phyloP scores from a whole-genome alignment of 805 yeast species.

The Yarrowia porcina region DNA sequence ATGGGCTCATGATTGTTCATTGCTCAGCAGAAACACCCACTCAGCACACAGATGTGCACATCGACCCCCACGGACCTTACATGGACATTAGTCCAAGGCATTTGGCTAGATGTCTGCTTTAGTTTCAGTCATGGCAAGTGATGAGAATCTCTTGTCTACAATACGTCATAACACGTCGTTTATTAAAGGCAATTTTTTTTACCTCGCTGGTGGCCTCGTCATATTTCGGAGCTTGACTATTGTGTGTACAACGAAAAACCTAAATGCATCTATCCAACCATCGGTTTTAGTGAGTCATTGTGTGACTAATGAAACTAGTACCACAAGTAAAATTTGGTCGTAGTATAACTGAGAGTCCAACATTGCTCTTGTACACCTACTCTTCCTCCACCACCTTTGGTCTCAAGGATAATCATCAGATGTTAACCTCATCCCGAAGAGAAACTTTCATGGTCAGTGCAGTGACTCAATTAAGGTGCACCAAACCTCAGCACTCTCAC shows the following conservation, averaged over 20 bases:
- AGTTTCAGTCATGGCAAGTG: background rate
- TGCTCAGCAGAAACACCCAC: too few relatives aligned
- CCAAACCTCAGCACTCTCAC: slow-evolving; percentile 5
- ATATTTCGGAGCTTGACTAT: background rate
- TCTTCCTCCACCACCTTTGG: background rate
- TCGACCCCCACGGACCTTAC: slow-evolving; percentile 15
- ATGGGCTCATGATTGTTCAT: background rate
- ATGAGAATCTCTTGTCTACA: background rate
- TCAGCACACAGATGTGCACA: background rate
- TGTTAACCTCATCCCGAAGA: slow-evolving; percentile 7
- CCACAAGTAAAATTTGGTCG: background rate
- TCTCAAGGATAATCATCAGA: background rate
- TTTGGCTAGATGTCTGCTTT: background rate
- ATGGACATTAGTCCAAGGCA: background rate
- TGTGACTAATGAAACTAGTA: slow-evolving; percentile 3
- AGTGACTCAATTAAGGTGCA: slow-evolving; percentile 17
- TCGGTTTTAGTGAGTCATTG: slow-evolving; percentile 11
- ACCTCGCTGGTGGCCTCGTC: background rate
- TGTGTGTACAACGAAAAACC: background rate
- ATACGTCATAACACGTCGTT: background rate
- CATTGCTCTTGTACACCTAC: too few relatives aligned
- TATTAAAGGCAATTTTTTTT: slow-evolving; percentile 1
- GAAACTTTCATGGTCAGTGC: slow-evolving; percentile 13
- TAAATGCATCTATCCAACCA: background rate
- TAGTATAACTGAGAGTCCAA: background rate